Evolutionary conservation across 2,329 filamentous ascomycete species (phyloP).

Genomic region (Pyrenochaeta sp.): DNA sequence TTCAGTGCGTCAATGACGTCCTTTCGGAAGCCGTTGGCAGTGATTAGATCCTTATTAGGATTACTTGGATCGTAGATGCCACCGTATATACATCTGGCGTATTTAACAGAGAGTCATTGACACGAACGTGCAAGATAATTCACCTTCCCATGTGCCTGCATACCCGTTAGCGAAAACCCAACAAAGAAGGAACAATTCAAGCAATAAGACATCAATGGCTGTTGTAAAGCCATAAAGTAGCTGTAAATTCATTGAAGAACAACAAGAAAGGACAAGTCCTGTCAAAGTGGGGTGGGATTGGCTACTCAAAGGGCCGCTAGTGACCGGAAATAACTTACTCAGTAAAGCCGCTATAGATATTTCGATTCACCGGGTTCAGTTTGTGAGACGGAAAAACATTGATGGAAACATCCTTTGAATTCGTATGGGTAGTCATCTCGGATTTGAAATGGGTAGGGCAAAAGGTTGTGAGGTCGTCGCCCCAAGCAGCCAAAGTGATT

Average conservation of each 20-base stretch:
- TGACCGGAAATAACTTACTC: slow-evolving; percentile 70
- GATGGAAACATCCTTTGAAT: slow-evolving; percentile 57
- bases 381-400: slow-evolving; percentile 67
- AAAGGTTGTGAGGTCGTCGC: background rate
- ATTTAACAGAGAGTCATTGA: no score
- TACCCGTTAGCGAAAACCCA: no score
- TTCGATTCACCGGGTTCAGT: slow-evolving; percentile 74
- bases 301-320: background rate
- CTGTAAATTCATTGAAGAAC: no score
- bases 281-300: background rate
- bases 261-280: background rate
- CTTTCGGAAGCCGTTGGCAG: slow-evolving; percentile 67
- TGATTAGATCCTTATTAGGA: slow-evolving; percentile 71
- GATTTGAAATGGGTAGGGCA: background rate
- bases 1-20: slow-evolving; percentile 61
- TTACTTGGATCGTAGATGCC: slow-evolving; percentile 81
- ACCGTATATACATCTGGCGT: slow-evolving; percentile 82
- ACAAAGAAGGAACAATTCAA: no score
- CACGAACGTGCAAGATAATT: no score
- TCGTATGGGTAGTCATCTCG: slow-evolving; percentile 2
- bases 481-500: background rate
- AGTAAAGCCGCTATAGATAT: slow-evolving; percentile 80
- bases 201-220: no score
- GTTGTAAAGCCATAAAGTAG: no score
- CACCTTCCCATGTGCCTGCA: background rate